These are phyloP conservation scores for Hypsizygus marmoreus DNA, from an alignment of 768 basidiomycete species.

Conservation along the genomic window DNA sequence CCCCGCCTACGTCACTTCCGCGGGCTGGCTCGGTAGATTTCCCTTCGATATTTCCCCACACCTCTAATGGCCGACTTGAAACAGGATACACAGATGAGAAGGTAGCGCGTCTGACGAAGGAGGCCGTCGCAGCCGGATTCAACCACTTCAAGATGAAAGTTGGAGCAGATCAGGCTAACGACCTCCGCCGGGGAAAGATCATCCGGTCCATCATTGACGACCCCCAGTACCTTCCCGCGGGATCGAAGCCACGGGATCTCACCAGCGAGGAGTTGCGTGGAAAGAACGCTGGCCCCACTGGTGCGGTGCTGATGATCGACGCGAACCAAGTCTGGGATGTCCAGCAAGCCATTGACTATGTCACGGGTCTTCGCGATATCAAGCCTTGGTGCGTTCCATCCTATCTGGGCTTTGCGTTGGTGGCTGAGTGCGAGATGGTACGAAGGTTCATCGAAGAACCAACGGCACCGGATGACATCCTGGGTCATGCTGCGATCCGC, in stretches of 20 bases:
- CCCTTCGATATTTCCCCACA: not conserved
- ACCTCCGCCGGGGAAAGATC: constrained; percentile 83
- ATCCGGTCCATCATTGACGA: constrained; percentile 96
- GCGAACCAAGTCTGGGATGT: constrained; percentile 99
- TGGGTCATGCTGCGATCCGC: constrained; percentile 81
- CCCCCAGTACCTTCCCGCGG: constrained; percentile 75
- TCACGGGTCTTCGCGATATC: constrained; percentile 72
- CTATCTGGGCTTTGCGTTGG: constrained; percentile 1
- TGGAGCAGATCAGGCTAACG: constrained; percentile 78
- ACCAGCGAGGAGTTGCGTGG: constrained; percentile 64
- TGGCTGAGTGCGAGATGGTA: no score
- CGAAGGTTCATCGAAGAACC: constrained; percentile 95
- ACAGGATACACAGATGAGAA: constrained; percentile 91
- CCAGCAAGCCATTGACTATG: constrained; percentile 88
- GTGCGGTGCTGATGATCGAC: constrained; percentile 95
- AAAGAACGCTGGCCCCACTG: constrained; percentile 95
- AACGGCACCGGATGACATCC: constrained; percentile 88
- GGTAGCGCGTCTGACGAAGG: constrained; percentile 80
- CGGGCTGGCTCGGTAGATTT: constrained; percentile 79
- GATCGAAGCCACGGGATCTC: constrained; percentile 58
- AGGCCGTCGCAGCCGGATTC: constrained; percentile 86
- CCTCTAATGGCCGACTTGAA: not conserved
- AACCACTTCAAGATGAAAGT: constrained; percentile 99
- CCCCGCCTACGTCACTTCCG: constrained; percentile 92
- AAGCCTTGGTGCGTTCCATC: constrained; percentile 73